phyloP scores from a whole-genome alignment of 192 early-diverging fungal species.

The Rhizophlyctis rosea region DNA sequence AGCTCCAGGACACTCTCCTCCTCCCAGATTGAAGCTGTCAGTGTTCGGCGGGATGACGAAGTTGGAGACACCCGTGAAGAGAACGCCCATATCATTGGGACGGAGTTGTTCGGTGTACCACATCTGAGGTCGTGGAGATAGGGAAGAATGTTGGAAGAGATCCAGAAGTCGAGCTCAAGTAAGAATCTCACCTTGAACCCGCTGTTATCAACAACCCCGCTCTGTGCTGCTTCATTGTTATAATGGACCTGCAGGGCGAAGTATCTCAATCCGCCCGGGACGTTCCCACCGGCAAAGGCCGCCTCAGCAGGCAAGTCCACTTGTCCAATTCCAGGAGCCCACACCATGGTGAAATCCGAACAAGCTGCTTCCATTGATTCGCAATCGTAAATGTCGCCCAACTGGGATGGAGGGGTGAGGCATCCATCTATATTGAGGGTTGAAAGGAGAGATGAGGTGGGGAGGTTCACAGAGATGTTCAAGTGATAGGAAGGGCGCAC shows the following conservation, averaged over 20 bases:
- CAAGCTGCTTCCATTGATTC: not conserved
- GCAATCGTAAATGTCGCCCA: not conserved
- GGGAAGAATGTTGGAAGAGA: too few species aligned
- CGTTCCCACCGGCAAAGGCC: constrained; percentile 7
- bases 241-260: not conserved
- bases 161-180: too few species aligned
- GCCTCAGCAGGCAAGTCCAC: constrained; percentile 4
- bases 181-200: too few species aligned
- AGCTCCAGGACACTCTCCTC: constrained; percentile 10
- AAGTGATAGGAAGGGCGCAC: too few species aligned
- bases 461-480: too few species aligned
- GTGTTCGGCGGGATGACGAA: constrained; percentile 17
- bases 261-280: constrained; percentile 4
- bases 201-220: too few species aligned
- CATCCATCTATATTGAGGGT: constrained; percentile 1
- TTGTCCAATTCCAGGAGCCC: constrained; percentile 3
- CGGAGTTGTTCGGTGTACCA: constrained; percentile 7
- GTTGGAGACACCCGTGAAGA: not conserved
- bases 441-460: too few species aligned
- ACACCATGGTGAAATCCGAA: not conserved
- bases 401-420: not conserved
- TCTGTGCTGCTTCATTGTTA: too few species aligned
- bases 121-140: too few species aligned
- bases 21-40: not conserved
- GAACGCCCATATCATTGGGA: constrained; percentile 8